These are phyloP conservation scores for Thraustochytrium striatum DNA, from an alignment of 352 stramenopile species.

Conservation along the genomic window DNA sequence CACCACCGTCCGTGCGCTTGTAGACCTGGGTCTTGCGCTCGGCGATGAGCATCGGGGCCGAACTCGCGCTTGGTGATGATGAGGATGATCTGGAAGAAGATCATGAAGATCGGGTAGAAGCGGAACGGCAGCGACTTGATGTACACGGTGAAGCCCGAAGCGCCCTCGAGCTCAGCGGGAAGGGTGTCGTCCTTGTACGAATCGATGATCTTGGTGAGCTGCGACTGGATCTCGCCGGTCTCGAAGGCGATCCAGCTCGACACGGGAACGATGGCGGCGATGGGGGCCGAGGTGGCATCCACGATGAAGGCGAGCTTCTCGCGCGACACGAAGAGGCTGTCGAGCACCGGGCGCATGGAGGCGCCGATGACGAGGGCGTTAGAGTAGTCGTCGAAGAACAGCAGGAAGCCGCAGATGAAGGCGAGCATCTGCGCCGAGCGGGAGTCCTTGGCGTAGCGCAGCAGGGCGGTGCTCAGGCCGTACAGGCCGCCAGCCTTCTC, in stretches of 20 bases:
- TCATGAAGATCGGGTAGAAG: constrained; percentile 51
- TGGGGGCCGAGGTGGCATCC: constrained; percentile 58
- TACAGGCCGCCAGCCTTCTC: constrained; percentile 60
- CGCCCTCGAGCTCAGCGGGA: constrained; percentile 48
- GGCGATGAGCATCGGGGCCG: constrained; percentile 61
- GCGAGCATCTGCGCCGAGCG: constrained; percentile 52
- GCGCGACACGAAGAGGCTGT: constrained; percentile 56
- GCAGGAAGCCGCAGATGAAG: constrained; percentile 50
- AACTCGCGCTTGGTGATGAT: constrained; percentile 55
- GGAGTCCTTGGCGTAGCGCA: constrained; percentile 54
- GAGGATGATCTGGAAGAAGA: constrained; percentile 39
- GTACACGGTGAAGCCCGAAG: constrained; percentile 61
- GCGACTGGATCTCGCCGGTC: constrained; percentile 58
- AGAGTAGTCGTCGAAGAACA: constrained; percentile 59
- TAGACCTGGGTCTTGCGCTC: constrained; percentile 59
- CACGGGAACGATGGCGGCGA: constrained; percentile 60
- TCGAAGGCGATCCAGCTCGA: constrained; percentile 65
- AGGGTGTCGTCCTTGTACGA: constrained; percentile 50
- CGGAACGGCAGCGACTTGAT: constrained; percentile 55
- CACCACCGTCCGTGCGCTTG: constrained; percentile 59
- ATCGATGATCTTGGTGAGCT: constrained; percentile 58
- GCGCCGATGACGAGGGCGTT: constrained; percentile 60
- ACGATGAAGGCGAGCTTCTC: constrained; percentile 65
- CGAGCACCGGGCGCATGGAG: constrained; percentile 58
- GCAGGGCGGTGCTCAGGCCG: constrained; percentile 56